phyloP scores from a whole-genome alignment of 2,329 filamentous ascomycete genomes.

The Pyricularia sp. region DNA sequence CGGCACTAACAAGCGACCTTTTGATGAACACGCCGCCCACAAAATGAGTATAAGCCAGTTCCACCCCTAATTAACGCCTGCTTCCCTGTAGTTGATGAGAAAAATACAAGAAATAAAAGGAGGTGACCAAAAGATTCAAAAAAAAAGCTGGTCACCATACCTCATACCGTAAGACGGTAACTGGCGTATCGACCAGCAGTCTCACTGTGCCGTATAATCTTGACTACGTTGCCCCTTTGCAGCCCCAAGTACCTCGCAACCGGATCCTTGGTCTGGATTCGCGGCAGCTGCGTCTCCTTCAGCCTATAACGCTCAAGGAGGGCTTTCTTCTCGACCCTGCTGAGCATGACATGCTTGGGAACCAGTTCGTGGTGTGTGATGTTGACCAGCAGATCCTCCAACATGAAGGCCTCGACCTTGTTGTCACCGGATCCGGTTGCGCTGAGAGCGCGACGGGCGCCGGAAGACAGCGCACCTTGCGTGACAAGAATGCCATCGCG shows the following conservation, averaged over 20 bases:
- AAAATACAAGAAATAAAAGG: not conserved
- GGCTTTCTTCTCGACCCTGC: conserved; percentile 77
- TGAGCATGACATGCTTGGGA: conserved; percentile 84
- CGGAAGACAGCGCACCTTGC: conserved; percentile 69
- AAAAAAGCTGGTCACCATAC: not conserved
- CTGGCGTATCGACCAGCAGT: conserved; percentile 94
- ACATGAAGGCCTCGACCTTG: conserved; percentile 88
- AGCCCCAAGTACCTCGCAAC: conserved; percentile 88
- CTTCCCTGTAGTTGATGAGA: not conserved
- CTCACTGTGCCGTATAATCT: conserved; percentile 94
- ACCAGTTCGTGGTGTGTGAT: conserved; percentile 97
- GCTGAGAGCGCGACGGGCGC: conserved; percentile 78
- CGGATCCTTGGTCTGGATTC: conserved; percentile 85
- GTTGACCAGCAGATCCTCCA: conserved; percentile 93
- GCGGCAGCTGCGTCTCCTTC: conserved; percentile 94
- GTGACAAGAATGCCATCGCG: conserved; percentile 89
- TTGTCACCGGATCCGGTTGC: conserved; percentile 60
- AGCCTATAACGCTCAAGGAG: conserved; percentile 83
- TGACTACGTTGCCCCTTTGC: conserved; percentile 88
- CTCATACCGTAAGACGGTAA: conserved; percentile 65
- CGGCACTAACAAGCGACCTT: not conserved
- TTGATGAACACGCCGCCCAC: not conserved
- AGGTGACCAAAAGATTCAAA: not conserved
- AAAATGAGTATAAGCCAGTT: not conserved
- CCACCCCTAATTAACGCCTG: conserved; percentile 2